Base-by-base conservation (phyloP, 192 early-diverging fungal species). In the Backusella sp. region DNA sequence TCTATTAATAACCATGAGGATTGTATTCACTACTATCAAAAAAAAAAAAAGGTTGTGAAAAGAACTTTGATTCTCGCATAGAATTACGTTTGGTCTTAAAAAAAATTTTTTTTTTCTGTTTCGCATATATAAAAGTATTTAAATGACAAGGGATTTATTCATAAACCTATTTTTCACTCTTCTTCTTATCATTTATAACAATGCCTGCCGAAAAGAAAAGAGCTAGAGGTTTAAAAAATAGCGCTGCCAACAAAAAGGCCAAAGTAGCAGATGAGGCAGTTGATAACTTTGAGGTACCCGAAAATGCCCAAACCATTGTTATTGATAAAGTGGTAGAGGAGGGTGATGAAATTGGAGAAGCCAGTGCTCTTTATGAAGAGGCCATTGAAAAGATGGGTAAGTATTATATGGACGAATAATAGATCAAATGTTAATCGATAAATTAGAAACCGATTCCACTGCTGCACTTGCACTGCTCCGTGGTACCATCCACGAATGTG, bases 401-500 rank as follows among this genome's bases (percentile, higher is more conserved):
- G 19, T 17, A 0, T 44, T 23, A 2, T 41, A 21, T 68, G 8
- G 7, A 35, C 41, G 41, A 35, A 17, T 15, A 37, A 37, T 17
- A 37, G n/a, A 68, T 21, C 32, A 12, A 23, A 21, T 28, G 28
- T 17, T 71, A 71, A 71, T 26, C 32, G 32, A 5, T 28, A 19
- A 44, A 1, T 7, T 77, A 73, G 84, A 82, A 49, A 78, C 71
- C 1, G 76, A 79, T 21, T 72, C 84, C 6, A 79, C 76, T 21
- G 82, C 81, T 42, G 84, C 84, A 37, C 35, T 76, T 9, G n/a
- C 82, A 6, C 56, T 83, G 3, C 65, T 88, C 35, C 84, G 87
- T 28, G 87, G 87, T 4, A 85, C 85, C 0, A 83, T 88, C 34
- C 87, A 88, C 62, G 87, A 88, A 70, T 86, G 84, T 35, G 87